A percentile compares a stretch with the other conserved stretches of the same genome.
Evolutionary conservation across 1,284 basidiomycete species (phyloP).

Genomic region (Athelia sp.): DNA sequence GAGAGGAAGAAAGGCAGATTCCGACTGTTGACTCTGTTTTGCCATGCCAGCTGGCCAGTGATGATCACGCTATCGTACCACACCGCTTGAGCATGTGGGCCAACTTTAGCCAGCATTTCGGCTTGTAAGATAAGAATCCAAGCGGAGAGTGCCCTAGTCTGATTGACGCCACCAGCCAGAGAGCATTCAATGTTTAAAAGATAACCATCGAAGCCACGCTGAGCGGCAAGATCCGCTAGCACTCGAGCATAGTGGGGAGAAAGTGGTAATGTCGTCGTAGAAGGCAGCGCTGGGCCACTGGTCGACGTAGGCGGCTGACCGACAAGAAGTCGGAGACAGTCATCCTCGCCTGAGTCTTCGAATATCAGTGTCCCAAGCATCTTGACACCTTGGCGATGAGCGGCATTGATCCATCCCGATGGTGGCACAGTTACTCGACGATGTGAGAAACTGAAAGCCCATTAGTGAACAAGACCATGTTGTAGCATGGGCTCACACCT

Average conservation of each 20-base stretch:
- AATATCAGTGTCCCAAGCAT: conserved; percentile 80
- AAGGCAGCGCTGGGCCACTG: conserved; percentile 37
- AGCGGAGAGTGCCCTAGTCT: conserved; percentile 56
- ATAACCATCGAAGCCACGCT: conserved; percentile 80
- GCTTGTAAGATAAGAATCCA: conserved; percentile 67
- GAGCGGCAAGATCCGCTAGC: conserved; percentile 65
- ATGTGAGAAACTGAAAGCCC: conserved; percentile 88
- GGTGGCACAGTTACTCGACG: conserved; percentile 75
- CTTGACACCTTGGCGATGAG: conserved; percentile 70
- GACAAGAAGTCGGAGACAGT: conserved; percentile 64
- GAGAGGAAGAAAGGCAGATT: conserved; percentile 77
- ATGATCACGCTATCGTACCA: conserved; percentile 77
- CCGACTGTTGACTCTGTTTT: conserved; percentile 65
- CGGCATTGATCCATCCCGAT: conserved; percentile 69
- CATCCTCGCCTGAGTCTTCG: conserved; percentile 51
- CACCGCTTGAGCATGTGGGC: conserved; percentile 56
- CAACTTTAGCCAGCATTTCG: conserved; percentile 55
- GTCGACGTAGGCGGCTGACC: conserved; percentile 43
- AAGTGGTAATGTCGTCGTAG: conserved; percentile 39
- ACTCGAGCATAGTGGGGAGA: conserved; percentile 66
- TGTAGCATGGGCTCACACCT: conserved; percentile 21
- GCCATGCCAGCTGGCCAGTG: conserved; percentile 63
- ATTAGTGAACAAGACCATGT: too few species aligned
- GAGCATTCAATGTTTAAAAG: conserved; percentile 75
- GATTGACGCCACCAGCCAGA: conserved; percentile 48